These are phyloP conservation scores for Penicillium salamii DNA, from an alignment of 495 filamentous ascomycete genomes.

Conservation along the genomic window DNA sequence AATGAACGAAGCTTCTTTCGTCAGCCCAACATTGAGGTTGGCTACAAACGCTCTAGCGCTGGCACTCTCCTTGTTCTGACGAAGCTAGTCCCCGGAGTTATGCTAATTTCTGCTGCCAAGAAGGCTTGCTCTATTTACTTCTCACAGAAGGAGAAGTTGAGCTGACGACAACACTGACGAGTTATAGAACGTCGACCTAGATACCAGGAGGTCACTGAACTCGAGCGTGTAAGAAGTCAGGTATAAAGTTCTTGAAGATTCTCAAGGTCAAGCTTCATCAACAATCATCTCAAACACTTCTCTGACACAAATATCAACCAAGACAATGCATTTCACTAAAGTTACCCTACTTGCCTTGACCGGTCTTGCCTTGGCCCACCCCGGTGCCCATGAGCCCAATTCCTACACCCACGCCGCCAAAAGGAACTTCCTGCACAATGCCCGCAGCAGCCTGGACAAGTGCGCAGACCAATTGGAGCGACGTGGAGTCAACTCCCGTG, in stretches of 20 bases:
- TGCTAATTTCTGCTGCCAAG: not conserved
- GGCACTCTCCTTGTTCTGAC: not conserved
- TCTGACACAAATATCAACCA: not conserved
- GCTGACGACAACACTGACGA: constrained; percentile 8
- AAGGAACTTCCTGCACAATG: constrained; percentile 18
- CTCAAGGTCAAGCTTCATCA: too few species aligned
- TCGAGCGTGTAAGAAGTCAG: not conserved
- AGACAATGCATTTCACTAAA: constrained; percentile 12
- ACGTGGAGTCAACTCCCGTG: constrained; percentile 20
- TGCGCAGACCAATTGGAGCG: constrained; percentile 19
- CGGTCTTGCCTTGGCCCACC: constrained; percentile 17
- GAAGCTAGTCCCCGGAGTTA: not conserved
- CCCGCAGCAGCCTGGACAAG: constrained; percentile 13
- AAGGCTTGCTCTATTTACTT: not conserved
- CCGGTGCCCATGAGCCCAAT: constrained; percentile 20
- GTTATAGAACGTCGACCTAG: not conserved
- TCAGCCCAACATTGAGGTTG: not conserved
- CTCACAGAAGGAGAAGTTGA: not conserved
- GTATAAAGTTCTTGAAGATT: too few species aligned
- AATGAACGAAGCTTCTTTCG: not conserved
- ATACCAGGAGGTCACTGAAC: not conserved
- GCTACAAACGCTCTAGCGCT: not conserved
- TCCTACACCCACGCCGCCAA: constrained; percentile 13
- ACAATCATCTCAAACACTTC: not conserved
- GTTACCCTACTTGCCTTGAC: constrained; percentile 16